Conservation (phyloP, 148 eudicot genomes). For the Hydrangea macrophylla region DNA sequence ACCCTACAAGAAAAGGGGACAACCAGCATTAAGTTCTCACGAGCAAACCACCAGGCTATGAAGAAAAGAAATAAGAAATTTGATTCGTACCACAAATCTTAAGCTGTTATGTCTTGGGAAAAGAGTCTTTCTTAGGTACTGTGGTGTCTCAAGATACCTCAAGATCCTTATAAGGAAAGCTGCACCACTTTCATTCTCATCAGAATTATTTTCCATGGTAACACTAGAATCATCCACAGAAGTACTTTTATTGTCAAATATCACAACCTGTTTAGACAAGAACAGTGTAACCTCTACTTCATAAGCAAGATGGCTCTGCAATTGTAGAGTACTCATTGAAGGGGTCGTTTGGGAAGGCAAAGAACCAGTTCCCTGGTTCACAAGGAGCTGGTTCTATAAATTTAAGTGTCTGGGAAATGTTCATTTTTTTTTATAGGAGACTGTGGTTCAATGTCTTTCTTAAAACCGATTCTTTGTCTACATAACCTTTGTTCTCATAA, state of each 20-base stretch:
- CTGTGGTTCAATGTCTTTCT: too few species aligned
- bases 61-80: constrained; percentile 1
- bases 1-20: constrained; percentile 47
- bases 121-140: constrained; percentile 75
- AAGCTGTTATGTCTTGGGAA: constrained; percentile 69
- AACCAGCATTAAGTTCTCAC: constrained; percentile 2
- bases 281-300: neutral
- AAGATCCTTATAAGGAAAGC: constrained; percentile 80
- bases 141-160: constrained; percentile 91
- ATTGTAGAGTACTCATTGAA: neutral
- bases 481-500: too few species aligned
- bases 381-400: too few species aligned
- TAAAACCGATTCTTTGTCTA: too few species aligned
- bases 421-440: too few species aligned
- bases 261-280: constrained; percentile 54
- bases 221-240: constrained; percentile 40
- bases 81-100: constrained; percentile 69
- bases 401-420: too few species aligned
- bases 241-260: constrained; percentile 61
- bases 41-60: neutral
- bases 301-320: neutral
- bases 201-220: constrained; percentile 28
- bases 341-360: too few species aligned
- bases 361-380: too few species aligned
- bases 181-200: constrained; percentile 68